Percentiles rank a stretch among this genome's conserved stretches.
These are phyloP conservation scores for Exophiala dermatitidis DNA, from an alignment of 2,329 filamentous ascomycete species.

Conservation along the genomic window DNA sequence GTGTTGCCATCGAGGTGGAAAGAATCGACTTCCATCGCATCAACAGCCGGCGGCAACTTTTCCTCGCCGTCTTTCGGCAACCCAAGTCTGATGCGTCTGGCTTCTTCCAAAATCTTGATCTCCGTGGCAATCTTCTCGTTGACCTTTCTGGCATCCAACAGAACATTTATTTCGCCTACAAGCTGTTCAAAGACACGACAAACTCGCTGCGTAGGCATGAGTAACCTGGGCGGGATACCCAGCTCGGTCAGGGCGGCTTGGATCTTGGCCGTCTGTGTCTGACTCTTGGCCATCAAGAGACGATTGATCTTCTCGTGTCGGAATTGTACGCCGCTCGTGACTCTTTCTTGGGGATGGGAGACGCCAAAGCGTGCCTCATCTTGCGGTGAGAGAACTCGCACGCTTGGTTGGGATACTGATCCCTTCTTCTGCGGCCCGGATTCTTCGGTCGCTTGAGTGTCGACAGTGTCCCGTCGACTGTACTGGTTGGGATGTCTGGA, in stretches of 20 bases:
- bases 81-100: constrained; percentile 24
- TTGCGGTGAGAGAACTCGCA: constrained; percentile 64
- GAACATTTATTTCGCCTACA: constrained; percentile 41
- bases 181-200: constrained; percentile 45
- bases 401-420: constrained; percentile 43
- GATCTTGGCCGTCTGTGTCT: constrained; percentile 45
- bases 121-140: constrained; percentile 44
- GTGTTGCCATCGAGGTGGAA: constrained; percentile 6
- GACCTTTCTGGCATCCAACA: constrained; percentile 44
- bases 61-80: constrained; percentile 23
- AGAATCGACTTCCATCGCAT: constrained; percentile 24
- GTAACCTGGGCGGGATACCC: constrained; percentile 40
- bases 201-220: constrained; percentile 46
- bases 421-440: constrained; percentile 35
- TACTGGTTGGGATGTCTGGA: constrained; percentile 29
- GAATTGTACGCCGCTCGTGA: constrained; percentile 81
- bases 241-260: constrained; percentile 42
- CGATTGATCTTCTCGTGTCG: constrained; percentile 56
- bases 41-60: constrained; percentile 5
- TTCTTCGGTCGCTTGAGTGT: constrained; percentile 22
- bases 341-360: constrained; percentile 71
- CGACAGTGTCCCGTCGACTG: constrained; percentile 25
- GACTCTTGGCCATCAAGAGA: constrained; percentile 45
- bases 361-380: constrained; percentile 79
- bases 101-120: constrained; percentile 40